phyloP scores from a whole-genome alignment of 441 rosid species.

The Brassica balearica region DNA sequence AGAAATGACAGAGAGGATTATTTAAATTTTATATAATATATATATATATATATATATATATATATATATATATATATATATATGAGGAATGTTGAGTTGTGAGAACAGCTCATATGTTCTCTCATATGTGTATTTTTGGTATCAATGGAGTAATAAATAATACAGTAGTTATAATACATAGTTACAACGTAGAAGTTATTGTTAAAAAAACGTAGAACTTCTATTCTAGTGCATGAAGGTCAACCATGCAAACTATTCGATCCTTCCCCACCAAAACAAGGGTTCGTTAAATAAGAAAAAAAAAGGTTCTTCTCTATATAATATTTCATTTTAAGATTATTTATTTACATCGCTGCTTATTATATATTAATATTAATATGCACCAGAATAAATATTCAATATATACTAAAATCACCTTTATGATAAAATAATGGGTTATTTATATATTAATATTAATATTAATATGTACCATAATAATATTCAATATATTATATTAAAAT shows the following conservation, averaged over 20 bases:
- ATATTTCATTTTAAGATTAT: no score
- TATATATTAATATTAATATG: not conserved
- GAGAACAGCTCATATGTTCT: slow-evolving; percentile 30
- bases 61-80: no score
- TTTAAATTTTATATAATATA: not conserved
- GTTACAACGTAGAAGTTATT: no score
- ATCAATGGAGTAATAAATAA: not conserved
- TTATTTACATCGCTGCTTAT: not conserved
- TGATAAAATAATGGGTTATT: not conserved
- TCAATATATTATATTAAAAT: not conserved
- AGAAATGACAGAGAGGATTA: slow-evolving; percentile 2
- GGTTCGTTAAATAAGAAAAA: slow-evolving; percentile 8
- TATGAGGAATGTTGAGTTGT: not conserved
- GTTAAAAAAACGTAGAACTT: not conserved
- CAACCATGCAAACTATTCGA: slow-evolving; percentile 12
- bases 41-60: no score
- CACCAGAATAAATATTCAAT: not conserved
- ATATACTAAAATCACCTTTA: not conserved
- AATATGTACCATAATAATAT: not conserved
- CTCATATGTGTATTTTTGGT: slow-evolving; percentile 7
- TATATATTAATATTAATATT: not conserved
- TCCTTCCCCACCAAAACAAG: not conserved
- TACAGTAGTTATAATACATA: no score
- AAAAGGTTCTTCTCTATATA: not conserved
- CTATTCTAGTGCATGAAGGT: slow-evolving; percentile 17